Base-by-base conservation (phyloP, 1,284 basidiomycete genomes). In the Pholiota adiposa region DNA sequence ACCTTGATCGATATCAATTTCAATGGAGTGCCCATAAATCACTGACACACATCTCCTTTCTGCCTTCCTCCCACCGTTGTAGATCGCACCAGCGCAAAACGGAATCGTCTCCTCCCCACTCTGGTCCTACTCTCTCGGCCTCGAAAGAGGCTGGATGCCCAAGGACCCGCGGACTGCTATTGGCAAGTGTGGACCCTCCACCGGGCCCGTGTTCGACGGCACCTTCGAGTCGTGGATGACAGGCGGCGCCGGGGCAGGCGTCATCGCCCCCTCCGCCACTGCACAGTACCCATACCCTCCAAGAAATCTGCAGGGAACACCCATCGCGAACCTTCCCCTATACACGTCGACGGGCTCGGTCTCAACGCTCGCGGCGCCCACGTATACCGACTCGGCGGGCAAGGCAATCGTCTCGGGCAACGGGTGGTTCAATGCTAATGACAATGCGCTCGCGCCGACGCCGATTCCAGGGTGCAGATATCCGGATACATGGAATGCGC, bases 81-180 rank as follows among this genome's bases (percentile, higher is more conserved):
- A 79, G 84, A 88, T 96, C 66, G 92, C 88, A 46, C 84, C 87
- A 67, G 90, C 83, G 2, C 77, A 79, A 5, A 77, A 83, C 9
- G 84, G 85, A 58, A 75, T 72, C 16, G 84, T 92, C 6, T 79
- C 85, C 68, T 75, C 90, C 2, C 91, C 92, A 18, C 78, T 89
- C 36, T 92, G 93, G 93, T 89, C 90, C 36, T 95, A 95, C 77
- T 75, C 88, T 67, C 88, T 94, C 61, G 94, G 94, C 36, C 79
- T 94, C 48, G 73, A 83, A 65, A 75, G 87, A 55, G 94, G 94
- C 8, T 96, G 88, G 87, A 88, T 95, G 63, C 92, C 93, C 14
- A 76, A 73, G 0, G 91, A 96, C 74, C 94, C 94, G 16, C 82
- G 93, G 60, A 72, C 70, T 14, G 83, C 87, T 1, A 54, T 78